Conservation (phyloP, 257 asterid genomes). For the Asclepias syriaca region DNA sequence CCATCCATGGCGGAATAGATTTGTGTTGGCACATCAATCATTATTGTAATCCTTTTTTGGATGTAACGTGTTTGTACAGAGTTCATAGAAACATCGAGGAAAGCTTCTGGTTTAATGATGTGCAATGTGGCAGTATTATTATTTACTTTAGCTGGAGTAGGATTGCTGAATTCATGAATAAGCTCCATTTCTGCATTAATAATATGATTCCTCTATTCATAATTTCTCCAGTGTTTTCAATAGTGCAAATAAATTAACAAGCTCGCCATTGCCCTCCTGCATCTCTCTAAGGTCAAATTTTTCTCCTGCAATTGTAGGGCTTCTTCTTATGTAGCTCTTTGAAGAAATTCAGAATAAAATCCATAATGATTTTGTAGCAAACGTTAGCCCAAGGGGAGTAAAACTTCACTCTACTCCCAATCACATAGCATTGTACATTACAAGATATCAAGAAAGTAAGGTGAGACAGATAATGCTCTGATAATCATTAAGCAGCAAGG, state of each 20-base stretch:
- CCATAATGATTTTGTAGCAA: too few species aligned
- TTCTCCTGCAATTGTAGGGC: too few species aligned
- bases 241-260: too few species aligned
- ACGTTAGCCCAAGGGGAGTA: too few species aligned
- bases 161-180: not conserved
- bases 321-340: too few species aligned
- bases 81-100: not conserved
- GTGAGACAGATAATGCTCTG: too few species aligned
- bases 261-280: too few species aligned
- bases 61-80: slow-evolving; percentile 1
- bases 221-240: not conserved
- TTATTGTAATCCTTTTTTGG: not conserved
- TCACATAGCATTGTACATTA: too few species aligned
- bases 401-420: too few species aligned
- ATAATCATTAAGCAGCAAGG: not conserved
- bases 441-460: not conserved
- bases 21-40: not conserved
- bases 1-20: slow-evolving; percentile 24
- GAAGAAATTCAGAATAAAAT: too few species aligned
- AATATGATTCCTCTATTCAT: not conserved
- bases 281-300: too few species aligned
- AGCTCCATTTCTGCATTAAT: too few species aligned
- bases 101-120: not conserved
- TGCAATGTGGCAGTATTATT: not conserved
- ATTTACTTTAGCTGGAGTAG: not conserved